Base-by-base conservation (phyloP, 345 rosid species). In the Melaleuca quinquenervia region DNA sequence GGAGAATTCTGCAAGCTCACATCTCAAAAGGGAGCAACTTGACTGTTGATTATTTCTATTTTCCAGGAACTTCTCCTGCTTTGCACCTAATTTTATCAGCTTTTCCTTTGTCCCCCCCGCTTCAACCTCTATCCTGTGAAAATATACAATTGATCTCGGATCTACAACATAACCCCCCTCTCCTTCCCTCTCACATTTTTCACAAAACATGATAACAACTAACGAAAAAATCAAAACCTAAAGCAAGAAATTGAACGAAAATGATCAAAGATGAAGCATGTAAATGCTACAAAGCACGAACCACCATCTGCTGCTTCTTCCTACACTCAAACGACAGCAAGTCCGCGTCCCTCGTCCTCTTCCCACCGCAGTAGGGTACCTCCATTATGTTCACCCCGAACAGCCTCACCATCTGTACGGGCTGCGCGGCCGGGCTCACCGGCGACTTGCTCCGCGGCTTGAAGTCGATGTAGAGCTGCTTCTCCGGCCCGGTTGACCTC, bases 321-420 rank as follows among this genome's bases (percentile, higher is more conserved):
- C 90, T 87, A 86, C 91, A 95, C 85, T 94, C 92, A n/a, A 94
- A 83, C 52, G 85, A 83, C 24, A 93, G 85, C 84, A 93, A 84
- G 84, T 93, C 84, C 87, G 92, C 96, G 74, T 92, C 98, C 60
- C 94, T 91, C 21, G 85, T 74, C 88, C 98, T 93, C 90, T 95
- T 95, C 62, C 93, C 92, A 82, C 89, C 87, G 49, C 91, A 89
- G 26, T 87, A 82, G 52, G 90, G 89, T 45, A 84, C 90, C 75
- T 91, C 92, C 87, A 92, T 93, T 36, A 97, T 97, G 85, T 96
- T 93, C 74, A 97, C 99, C 32, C 99, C 99, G 24, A 97, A 97
- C 78, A 97, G 88, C 84, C 96, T 90, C 83, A 97, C 90, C 89
- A 92, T 90, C 89, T 92, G 92, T 26, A 92, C 93, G 86, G 92